Conservation (phyloP, 768 basidiomycete species). For the Serendipita vermifera region DNA sequence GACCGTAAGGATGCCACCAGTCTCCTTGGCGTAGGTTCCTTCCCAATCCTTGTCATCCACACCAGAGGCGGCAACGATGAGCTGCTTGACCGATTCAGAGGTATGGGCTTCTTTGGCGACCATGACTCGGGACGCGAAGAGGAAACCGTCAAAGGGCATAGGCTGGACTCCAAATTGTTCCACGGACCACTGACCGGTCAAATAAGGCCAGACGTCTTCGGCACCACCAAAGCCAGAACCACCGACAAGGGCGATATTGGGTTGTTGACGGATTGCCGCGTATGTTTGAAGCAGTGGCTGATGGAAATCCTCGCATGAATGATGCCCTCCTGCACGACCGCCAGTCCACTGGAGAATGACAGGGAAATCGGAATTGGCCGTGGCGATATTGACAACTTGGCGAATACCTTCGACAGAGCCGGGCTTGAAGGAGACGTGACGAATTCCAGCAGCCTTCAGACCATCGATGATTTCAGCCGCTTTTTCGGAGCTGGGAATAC, state of each 20-base stretch:
- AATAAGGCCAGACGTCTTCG: conserved; percentile 92
- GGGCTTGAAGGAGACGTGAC: conserved; percentile 96
- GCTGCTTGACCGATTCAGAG: conserved; percentile 83
- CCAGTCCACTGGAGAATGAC: conserved; percentile 99
- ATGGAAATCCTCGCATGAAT: conserved; percentile 98
- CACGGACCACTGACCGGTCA: conserved; percentile 91
- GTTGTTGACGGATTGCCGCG: conserved; percentile 71
- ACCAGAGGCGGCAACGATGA: conserved; percentile 90
- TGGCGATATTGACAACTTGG: conserved; percentile 92
- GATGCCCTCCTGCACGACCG: conserved; percentile 95
- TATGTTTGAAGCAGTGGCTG: conserved; percentile 90
- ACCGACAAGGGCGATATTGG: conserved; percentile 80
- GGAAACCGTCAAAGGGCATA: conserved; percentile 97
- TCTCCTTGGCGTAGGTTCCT: conserved; percentile 84
- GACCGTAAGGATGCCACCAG: conserved; percentile 92
- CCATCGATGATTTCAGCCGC: conserved; percentile 90
- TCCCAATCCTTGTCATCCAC: conserved; percentile 87
- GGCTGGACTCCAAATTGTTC: conserved; percentile 69
- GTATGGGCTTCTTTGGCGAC: conserved; percentile 98
- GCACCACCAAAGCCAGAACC: conserved; percentile 95
- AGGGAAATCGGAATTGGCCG: conserved; percentile 88
- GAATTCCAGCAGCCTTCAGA: conserved; percentile 71
- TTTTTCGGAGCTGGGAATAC: conserved; percentile 93
- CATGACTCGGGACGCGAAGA: conserved; percentile 96
- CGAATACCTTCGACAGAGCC: conserved; percentile 96